Percentiles rank a stretch among this genome's conserved stretches.
These are phyloP conservation scores for Lipomyces kockii DNA, from an alignment of 805 yeast species.

Conservation along the genomic window DNA sequence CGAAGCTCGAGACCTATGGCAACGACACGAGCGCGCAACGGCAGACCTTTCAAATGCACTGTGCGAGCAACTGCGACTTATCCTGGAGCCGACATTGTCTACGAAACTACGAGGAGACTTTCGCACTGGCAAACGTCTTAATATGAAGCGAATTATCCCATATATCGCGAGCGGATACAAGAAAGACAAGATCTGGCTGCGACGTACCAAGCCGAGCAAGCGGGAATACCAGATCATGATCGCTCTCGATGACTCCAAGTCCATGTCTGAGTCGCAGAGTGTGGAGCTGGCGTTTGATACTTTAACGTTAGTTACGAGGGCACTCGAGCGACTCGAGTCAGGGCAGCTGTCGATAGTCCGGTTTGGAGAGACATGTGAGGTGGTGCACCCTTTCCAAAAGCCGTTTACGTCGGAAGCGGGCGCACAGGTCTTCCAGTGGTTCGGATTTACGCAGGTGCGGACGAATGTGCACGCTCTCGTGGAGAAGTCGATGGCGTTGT, in stretches of 20 bases:
- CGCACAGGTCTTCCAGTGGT: slow-evolving; percentile 80
- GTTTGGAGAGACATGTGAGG: slow-evolving; percentile 81
- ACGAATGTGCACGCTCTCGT: slow-evolving; percentile 84
- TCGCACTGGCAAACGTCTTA: slow-evolving; percentile 94
- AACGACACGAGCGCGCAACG: slow-evolving; percentile 78
- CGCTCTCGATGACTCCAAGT: slow-evolving; percentile 95
- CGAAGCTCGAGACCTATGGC: slow-evolving; percentile 81
- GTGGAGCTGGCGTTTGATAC: slow-evolving; percentile 93
- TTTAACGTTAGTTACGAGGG: slow-evolving; percentile 90
- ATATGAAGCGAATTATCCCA: slow-evolving; percentile 96
- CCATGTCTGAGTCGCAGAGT: slow-evolving; percentile 92
- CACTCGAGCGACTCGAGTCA: slow-evolving; percentile 89
- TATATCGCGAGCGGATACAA: slow-evolving; percentile 97
- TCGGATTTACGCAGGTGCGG: slow-evolving; percentile 83
- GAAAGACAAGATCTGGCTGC: slow-evolving; percentile 97
- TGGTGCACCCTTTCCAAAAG: slow-evolving; percentile 87
- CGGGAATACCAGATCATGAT: slow-evolving; percentile 97
- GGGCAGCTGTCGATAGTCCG: slow-evolving; percentile 90
- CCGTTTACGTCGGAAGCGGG: slow-evolving; percentile 87
- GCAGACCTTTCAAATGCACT: slow-evolving; percentile 84
- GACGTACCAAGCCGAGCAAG: slow-evolving; percentile 96
- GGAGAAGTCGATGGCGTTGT: slow-evolving; percentile 69
- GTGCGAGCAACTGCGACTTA: slow-evolving; percentile 90
- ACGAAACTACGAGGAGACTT: slow-evolving; percentile 94
- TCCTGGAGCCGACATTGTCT: slow-evolving; percentile 94